A percentile compares a stretch with the other conserved stretches of the same genome.
Evolutionary conservation across 1,284 basidiomycete species (phyloP).

Genomic region (Puccinia horiana): DNA sequence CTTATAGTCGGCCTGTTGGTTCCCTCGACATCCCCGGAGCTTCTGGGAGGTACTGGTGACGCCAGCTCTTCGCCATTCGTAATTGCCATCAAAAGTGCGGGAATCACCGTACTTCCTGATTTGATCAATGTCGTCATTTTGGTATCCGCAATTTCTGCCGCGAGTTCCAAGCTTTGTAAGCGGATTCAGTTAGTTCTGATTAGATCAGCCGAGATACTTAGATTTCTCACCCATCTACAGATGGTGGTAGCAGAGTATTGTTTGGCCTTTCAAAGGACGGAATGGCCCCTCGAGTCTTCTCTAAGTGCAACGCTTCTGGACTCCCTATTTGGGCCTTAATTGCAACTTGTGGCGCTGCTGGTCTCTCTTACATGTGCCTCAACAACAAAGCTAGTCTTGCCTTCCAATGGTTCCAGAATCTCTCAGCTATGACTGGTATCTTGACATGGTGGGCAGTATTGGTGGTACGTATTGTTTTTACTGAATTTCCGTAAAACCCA

Average conservation of each 20-base stretch:
- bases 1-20: constrained; percentile 73
- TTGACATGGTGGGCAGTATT: constrained; percentile 50
- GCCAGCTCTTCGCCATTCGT: constrained; percentile 74
- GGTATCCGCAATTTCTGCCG: constrained; percentile 79
- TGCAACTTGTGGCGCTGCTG: constrained; percentile 69
- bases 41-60: constrained; percentile 66
- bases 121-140: constrained; percentile 70
- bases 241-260: constrained; percentile 54
- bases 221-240: constrained; percentile 3
- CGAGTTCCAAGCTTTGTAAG: constrained; percentile 77
- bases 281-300: constrained; percentile 76
- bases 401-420: constrained; percentile 72
- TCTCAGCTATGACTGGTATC: constrained; percentile 61
- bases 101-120: constrained; percentile 71
- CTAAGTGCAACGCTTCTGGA: constrained; percentile 69
- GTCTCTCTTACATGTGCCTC: constrained; percentile 74
- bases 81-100: constrained; percentile 74
- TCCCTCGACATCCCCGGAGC: constrained; percentile 67
- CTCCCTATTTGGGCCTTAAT: constrained; percentile 73
- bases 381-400: constrained; percentile 67
- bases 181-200: constrained; percentile 56
- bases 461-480: constrained; percentile 51
- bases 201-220: not conserved
- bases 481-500: too few species aligned
- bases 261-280: constrained; percentile 74